Base-by-base conservation (phyloP, 2,329 filamentous ascomycete genomes). In the Aspergillus sergii region DNA sequence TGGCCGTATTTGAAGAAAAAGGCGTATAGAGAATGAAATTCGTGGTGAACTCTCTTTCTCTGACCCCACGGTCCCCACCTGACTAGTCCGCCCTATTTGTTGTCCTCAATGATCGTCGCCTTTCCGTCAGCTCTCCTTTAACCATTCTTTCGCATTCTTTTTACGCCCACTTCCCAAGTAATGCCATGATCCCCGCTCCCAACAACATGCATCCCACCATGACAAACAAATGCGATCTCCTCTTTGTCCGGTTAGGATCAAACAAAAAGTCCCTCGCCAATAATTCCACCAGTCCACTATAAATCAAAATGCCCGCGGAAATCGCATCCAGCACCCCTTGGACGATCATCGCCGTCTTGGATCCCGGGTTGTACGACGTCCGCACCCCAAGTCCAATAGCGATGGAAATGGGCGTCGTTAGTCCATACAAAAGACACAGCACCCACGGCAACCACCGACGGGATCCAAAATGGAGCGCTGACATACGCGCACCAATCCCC, bases 401-500 rank as follows among this genome's bases (percentile, higher is more conserved):
- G 36, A 85, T 84, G 4, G 83, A 75, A 58, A 86, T 78, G 0
- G 84, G 84, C 0, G 84, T 86, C 0, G 84, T 84, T 11, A 86
- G 66, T 0, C 83, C 83, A 64, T 85, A 86, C 0, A 76, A 79
- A 0, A 75, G 34, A 64, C 83, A 84, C 1, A 86, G 72, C 0
- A 76, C 57, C 81, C 83, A 86, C 0, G 84, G 84, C 55, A 86
- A 68, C 79, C 79, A 83, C 39, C 68, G 73, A 0, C 75, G 72
- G 19, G 70, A 73, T 7, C 79, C 80, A 69, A 85, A 86, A 0
- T 82, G 84, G 23, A 88, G 86, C 26, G 83, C 81, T 5, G 84
- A 85, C 73, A 89, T 83, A 56, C 87, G 81, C 0, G 86, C 85
- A 16, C 87, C 87, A 43, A 89, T 85, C 73, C 86, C 87, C 0